Conservation (phyloP, 2,329 filamentous ascomycete species). For the Fusarium zealandicum region DNA sequence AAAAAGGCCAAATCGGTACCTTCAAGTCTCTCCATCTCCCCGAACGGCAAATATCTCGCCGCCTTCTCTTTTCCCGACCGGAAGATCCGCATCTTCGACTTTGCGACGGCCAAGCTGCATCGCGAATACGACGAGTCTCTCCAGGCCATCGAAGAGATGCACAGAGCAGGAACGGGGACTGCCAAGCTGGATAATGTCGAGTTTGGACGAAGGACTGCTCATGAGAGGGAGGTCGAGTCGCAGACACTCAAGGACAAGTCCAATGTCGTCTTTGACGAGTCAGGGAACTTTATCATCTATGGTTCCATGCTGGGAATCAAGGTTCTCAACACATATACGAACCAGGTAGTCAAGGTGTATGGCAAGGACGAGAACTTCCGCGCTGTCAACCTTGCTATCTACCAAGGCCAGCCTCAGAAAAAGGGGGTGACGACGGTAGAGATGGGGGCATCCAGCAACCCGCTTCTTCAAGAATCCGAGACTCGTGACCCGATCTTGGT, state of each 20-base stretch:
- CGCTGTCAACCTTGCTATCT: constrained; percentile 81
- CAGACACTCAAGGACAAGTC: constrained; percentile 70
- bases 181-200: constrained; percentile 88
- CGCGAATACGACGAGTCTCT: constrained; percentile 96
- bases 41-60: constrained; percentile 84
- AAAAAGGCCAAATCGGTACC: constrained; percentile 92
- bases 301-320: constrained; percentile 92
- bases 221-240: constrained; percentile 85
- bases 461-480: constrained; percentile 90
- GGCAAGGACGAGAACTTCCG: constrained; percentile 89
- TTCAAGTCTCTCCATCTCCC: constrained; percentile 82
- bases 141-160: constrained; percentile 88
- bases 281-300: constrained; percentile 92
- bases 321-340: constrained; percentile 94
- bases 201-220: constrained; percentile 85
- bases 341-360: constrained; percentile 88
- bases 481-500: constrained; percentile 88
- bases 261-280: constrained; percentile 95
- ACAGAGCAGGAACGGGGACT: constrained; percentile 85
- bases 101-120: constrained; percentile 84
- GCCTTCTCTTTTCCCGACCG: constrained; percentile 92
- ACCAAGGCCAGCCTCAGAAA: constrained; percentile 94
- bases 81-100: constrained; percentile 93
- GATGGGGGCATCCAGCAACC: constrained; percentile 96
- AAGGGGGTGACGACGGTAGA: constrained; percentile 93